Evolutionary conservation across 495 filamentous ascomycete genomes (phyloP).

Genomic region (Xylaria telfairii): DNA sequence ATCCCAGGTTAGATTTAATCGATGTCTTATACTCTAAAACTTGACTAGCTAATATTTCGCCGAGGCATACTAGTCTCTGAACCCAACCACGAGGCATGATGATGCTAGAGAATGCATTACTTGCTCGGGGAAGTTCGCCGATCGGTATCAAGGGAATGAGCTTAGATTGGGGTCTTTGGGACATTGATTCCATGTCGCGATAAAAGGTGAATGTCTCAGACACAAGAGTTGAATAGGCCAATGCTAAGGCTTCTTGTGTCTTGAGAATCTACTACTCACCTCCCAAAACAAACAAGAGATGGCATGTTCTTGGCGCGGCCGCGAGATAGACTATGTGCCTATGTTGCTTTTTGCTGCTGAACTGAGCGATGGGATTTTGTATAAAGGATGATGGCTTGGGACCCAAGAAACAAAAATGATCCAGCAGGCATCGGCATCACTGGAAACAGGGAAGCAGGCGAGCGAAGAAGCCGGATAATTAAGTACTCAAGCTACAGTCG

Average conservation of each 20-base stretch:
- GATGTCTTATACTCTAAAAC: not conserved
- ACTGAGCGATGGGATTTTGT: not conserved
- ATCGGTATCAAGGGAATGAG: not conserved
- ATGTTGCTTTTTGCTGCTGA: not conserved
- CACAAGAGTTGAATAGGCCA: not conserved
- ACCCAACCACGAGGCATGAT: not conserved
- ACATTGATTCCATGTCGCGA: not conserved
- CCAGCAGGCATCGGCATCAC: not conserved
- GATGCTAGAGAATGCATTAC: not conserved
- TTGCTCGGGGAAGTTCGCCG: not conserved
- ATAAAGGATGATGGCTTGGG: conserved; percentile 15
- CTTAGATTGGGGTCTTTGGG: not conserved
- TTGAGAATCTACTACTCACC: not conserved
- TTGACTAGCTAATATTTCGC: not conserved
- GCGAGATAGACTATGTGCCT: not conserved
- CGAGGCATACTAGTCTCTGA: not conserved
- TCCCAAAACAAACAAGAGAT: conserved; percentile 7
- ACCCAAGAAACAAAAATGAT: not conserved
- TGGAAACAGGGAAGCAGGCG: conserved; percentile 2
- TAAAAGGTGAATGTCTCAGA: not conserved
- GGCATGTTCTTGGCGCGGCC: not conserved
- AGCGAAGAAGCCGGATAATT: conserved; percentile 7
- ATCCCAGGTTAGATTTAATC: not conserved
- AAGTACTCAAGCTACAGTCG: conserved; percentile 1
- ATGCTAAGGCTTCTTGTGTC: not conserved